Conservation (phyloP, 768 basidiomycete species). For the Mycena polygramma region DNA sequence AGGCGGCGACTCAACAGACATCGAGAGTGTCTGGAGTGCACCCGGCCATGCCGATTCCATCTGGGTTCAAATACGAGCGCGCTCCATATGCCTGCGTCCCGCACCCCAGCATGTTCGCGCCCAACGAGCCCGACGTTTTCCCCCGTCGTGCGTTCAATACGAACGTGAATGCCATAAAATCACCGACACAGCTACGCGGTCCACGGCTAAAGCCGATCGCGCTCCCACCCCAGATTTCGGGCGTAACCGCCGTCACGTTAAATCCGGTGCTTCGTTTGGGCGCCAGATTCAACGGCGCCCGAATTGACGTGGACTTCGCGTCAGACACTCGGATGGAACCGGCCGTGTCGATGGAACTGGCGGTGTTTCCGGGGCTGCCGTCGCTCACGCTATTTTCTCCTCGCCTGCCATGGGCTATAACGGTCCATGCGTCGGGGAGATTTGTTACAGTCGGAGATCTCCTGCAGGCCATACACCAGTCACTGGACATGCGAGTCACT, state of each 20-base stretch:
- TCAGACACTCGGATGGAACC: no score
- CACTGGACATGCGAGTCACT: conserved; percentile 9
- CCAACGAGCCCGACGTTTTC: neutral
- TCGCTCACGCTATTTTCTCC: conserved; percentile 26
- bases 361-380: conserved; percentile 29
- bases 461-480: neutral
- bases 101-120: neutral
- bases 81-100: neutral
- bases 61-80: conserved; percentile 1
- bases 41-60: no score
- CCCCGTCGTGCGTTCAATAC: no score
- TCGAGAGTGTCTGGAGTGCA: no score
- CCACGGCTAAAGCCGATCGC: neutral
- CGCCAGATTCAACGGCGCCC: neutral
- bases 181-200: neutral
- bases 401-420: conserved; percentile 32
- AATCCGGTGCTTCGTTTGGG: conserved; percentile 20
- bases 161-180: neutral
- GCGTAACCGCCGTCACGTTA: conserved; percentile 12
- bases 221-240: conserved; percentile 24
- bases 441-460: conserved; percentile 24
- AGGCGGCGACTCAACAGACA: no score
- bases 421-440: conserved; percentile 27
- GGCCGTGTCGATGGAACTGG: neutral
- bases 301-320: conserved; percentile 5